Evolutionary conservation across 2,329 filamentous ascomycete genomes (phyloP), one percentile per base, ranked within the genome.

Genomic region (Sarocladium oryzae): DNA sequence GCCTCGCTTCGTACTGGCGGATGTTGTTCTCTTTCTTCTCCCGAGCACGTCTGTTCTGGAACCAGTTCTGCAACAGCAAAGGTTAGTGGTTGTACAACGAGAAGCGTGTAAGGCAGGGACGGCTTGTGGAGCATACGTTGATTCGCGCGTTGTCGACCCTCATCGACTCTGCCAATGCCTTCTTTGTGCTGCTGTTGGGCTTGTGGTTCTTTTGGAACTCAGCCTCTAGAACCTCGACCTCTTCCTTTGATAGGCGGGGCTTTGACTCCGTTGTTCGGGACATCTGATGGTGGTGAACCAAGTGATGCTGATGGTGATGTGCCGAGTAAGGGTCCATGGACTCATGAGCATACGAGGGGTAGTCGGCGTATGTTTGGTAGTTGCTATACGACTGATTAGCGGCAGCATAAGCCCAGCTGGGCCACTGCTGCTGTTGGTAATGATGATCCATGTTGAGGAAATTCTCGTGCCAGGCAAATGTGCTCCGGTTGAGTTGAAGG

Each of bases 171-270:
- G 81, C 81, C 46, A 84, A 71, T 49, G 76, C 73, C 56, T 79
- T 79, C 64, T 85, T 85, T 28, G 74, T 72, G 52, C 74, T 79
- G 63, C 79, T 83, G 50, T 77, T 81, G 9, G 81, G 81, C 65
- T 85, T 85, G 56, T 78, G 77, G 61, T 84, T 84, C 62, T 80
- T 79, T 54, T 77, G 72, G 57, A 84, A 85, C 61, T 83, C 79
- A 30, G 73, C 70, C 59, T 85, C 81, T 26, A 84, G 67, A 45
- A 78, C 62, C 55, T 80, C 77, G 8, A 81, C 78, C 61, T 81
- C 78, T 49, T 80, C 77, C 61, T 81, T 81, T 51, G 77, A 77
- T 26, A 82, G 66, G 28, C 76, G 69, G 20, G 76, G 74, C 59
- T 78, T 79, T 11, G 76, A 72, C 56, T 77, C 71, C 51, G 68